phyloP scores from a whole-genome alignment of 345 rosid genomes.

The Ceriops decandra region DNA sequence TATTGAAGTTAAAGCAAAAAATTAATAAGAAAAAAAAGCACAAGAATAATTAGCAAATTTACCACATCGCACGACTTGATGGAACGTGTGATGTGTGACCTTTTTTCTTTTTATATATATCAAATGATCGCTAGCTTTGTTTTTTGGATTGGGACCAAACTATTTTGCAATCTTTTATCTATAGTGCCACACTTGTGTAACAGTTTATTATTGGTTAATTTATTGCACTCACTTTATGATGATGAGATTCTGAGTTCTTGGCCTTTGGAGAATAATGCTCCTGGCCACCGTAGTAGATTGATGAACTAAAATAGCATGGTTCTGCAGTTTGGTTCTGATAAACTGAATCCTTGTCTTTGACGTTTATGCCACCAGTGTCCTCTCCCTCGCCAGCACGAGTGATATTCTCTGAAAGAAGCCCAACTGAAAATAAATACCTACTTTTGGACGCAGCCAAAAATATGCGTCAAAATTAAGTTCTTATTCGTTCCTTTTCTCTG shows the following conservation, averaged over 20 bases:
- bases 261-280: constrained; percentile 67
- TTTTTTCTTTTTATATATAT: background rate
- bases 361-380: constrained; percentile 17
- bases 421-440: background rate
- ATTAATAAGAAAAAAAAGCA: constrained; percentile 5
- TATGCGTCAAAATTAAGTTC: background rate
- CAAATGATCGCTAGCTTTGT: background rate
- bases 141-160: no score
- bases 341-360: constrained; percentile 33
- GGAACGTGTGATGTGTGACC: no score
- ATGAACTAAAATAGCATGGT: constrained; percentile 76
- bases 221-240: constrained; percentile 29
- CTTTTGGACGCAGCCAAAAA: no score
- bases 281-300: constrained; percentile 94
- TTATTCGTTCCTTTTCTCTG: no score
- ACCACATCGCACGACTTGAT: background rate
- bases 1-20: constrained; percentile 12
- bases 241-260: constrained; percentile 36
- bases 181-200: background rate
- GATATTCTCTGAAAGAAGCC: constrained; percentile 6
- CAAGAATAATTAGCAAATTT: background rate
- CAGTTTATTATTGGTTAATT: background rate
- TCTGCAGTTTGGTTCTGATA: constrained; percentile 57
- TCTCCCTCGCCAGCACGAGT: constrained; percentile 21
- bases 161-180: background rate